Conservation (phyloP, 768 basidiomycete genomes). For the Lactarius sanguifluus region DNA sequence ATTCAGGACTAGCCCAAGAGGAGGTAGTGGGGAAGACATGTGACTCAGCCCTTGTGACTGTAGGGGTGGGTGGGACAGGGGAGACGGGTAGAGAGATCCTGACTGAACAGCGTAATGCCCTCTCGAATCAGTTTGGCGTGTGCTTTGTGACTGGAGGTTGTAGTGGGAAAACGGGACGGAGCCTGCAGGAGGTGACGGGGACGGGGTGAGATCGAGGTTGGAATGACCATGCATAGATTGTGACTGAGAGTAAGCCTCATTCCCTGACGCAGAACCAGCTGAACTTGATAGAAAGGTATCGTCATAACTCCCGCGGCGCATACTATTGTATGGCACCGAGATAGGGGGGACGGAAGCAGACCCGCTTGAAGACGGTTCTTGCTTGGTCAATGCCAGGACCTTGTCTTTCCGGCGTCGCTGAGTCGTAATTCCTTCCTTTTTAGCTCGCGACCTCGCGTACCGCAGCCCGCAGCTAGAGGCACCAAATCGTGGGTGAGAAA, state of each 20-base stretch:
- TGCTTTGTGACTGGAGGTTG: slow-evolving; percentile 37
- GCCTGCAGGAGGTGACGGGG: slow-evolving; percentile 63
- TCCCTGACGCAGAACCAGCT: slow-evolving; percentile 55
- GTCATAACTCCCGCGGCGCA: slow-evolving; percentile 49
- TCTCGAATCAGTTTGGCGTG: slow-evolving; percentile 34
- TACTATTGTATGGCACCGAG: slow-evolving; percentile 46
- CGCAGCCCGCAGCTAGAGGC: slow-evolving; percentile 72
- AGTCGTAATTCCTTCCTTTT: slow-evolving; percentile 70
- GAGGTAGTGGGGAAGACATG: slow-evolving; percentile 19
- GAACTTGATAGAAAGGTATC: slow-evolving; percentile 48
- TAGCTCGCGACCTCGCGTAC: slow-evolving; percentile 84
- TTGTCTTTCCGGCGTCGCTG: slow-evolving; percentile 71
- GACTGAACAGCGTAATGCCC: slow-evolving; percentile 30
- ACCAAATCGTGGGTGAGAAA: slow-evolving; percentile 29
- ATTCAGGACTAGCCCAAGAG: slow-evolving; percentile 23
- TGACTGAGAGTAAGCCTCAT: slow-evolving; percentile 44
- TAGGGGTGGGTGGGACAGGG: slow-evolving; percentile 46
- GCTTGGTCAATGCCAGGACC: slow-evolving; percentile 34
- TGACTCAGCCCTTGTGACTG: slow-evolving; percentile 25
- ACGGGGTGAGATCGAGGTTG: slow-evolving; percentile 49
- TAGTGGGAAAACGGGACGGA: slow-evolving; percentile 62
- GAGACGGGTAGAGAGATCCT: slow-evolving; percentile 44
- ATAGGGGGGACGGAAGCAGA: slow-evolving; percentile 38
- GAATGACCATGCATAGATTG: slow-evolving; percentile 41
- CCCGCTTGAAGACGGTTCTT: slow-evolving; percentile 31